Evolutionary conservation across 345 rosid species (phyloP).

Genomic region (Trapa bicornis): DNA sequence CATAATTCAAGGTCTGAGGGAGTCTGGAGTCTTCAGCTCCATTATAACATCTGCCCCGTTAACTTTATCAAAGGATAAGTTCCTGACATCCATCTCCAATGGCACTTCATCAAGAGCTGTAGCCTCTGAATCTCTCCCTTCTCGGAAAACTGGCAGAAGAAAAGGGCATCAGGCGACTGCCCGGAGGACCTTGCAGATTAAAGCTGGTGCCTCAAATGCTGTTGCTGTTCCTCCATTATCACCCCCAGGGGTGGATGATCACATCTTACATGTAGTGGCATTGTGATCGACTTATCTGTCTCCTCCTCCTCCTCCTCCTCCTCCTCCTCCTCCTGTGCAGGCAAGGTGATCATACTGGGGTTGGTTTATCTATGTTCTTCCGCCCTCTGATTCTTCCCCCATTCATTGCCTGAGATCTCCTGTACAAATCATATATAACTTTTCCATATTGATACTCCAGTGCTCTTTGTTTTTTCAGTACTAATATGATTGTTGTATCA

Average conservation of each 20-base stretch:
- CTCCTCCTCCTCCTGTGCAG: constrained; percentile 5
- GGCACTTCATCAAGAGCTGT: constrained; percentile 41
- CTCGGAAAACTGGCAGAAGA: constrained; percentile 34
- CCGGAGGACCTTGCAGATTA: constrained; percentile 40
- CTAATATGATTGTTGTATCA: background rate
- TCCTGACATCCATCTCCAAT: constrained; percentile 32
- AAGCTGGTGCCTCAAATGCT: constrained; percentile 12
- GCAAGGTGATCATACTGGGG: constrained; percentile 4
- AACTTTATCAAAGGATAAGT: constrained; percentile 41
- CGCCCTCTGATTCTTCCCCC: constrained; percentile 26
- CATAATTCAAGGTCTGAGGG: constrained; percentile 67
- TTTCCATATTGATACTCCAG: background rate
- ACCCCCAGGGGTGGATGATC: constrained; percentile 44
- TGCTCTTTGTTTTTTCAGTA: background rate
- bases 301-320: constrained; percentile 20
- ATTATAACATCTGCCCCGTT: constrained; percentile 45
- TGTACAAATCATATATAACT: constrained; percentile 3
- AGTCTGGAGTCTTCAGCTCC: constrained; percentile 73
- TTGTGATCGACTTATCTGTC: background rate
- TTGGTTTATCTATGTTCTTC: constrained; percentile 4
- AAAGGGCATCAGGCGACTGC: constrained; percentile 34
- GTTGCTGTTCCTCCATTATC: constrained; percentile 73
- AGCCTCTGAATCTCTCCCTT: constrained; percentile 37
- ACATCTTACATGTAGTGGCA: constrained; percentile 15
- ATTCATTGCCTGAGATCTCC: constrained; percentile 29